Evolutionary conservation across 495 filamentous ascomycete genomes (phyloP), one percentile per base, ranked within the genome.

Genomic region (Penicillium alfredii): DNA sequence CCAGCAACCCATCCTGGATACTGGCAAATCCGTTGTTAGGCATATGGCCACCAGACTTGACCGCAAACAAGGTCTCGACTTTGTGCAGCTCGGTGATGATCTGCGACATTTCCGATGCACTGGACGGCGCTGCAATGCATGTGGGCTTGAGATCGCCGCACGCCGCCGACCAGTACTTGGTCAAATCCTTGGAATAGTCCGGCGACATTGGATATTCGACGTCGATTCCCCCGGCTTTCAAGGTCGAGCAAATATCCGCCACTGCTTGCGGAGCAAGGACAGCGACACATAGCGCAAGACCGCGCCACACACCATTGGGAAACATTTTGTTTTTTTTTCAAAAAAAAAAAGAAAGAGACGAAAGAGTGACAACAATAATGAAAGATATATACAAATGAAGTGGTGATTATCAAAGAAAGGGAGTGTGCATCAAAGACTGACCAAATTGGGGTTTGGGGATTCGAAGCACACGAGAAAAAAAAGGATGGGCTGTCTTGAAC

Each of bases 31-130:
- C 61, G 38, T 62, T 64, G 31, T 68, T 68, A 1, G 64, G 61
- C 55, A 62, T 68, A 34, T 68, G 64, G 2, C 64, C 64, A n/a
- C 64, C 64, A 14, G 61, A 65, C 41, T 68, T 68, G 27, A 68
- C 51, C 0, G 62, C 61, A 30, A 68, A 68, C 10, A 61, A 36
- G 10, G 57, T 58, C 3, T 62, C 56, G 11, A 55, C 44, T n/a
- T 60, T 25, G 9, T 64, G 61, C 15, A 68, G 45, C n/a, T 60
- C 45, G 33, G 48, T 57, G 33, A 68, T 55, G 4, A 68, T 38
- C 22, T 56, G 51, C 3, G 64, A 52, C 51, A 68, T 59, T 28
- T 68, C 60, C 4, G 44, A 43, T 6, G 58, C 51, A 33, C 58
- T 68, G 1, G 58, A 56, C 1, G 64, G 64, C 7, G 49, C 54